Base-by-base conservation (phyloP, 148 eudicot genomes). In the Dianthus caryophyllus region DNA sequence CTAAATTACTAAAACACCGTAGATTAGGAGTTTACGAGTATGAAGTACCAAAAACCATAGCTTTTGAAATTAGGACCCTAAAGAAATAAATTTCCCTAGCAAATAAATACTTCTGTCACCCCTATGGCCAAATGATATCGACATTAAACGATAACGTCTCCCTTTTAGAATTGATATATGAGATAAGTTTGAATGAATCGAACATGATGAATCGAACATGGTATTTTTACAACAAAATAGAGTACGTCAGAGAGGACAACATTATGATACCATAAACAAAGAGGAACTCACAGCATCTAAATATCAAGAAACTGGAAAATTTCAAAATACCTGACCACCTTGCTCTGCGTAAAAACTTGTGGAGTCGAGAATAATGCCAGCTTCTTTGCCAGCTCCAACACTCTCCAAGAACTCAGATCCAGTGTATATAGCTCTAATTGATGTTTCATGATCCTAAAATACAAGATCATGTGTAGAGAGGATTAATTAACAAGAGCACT, bases 271-370 rank as follows among this genome's bases (percentile, higher is more conserved):
- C 41, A 49, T n/a, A 30, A 44, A 18, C 61, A 26, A 67, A 5
- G 59, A 12, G n/a, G 25, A 31, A 60, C 56, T 18, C 5, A 12
- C 55, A 31, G 31, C 30, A 18, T 61, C 44, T 43, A 61, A 61
- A 61, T 36, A 44, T 30, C 33, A 63, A 36, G 20, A 41, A 18
- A 5, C 13, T 15, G 25, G 59, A 6, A 51, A 61, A 39, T 1
- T 24, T 26, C 46, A 41, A 2, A 43, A 21, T 81, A 94, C 99
- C 99, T 94, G 99, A 70, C 99, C 99, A 78, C 99, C 99, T 85
- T 94, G 99, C 78, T 94, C 99, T 63, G 99, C 99, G 80, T 94
- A 94, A 77, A 94, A 94, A 76, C 87, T 86, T 18, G 97, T 94
- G 60, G 82, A 84, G 71, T 88, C 93, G 41, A 94, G 85, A 72